These are phyloP conservation scores for Neodidymelliopsis sp. DNA, from an alignment of 2,329 filamentous ascomycete genomes.

Conservation along the genomic window DNA sequence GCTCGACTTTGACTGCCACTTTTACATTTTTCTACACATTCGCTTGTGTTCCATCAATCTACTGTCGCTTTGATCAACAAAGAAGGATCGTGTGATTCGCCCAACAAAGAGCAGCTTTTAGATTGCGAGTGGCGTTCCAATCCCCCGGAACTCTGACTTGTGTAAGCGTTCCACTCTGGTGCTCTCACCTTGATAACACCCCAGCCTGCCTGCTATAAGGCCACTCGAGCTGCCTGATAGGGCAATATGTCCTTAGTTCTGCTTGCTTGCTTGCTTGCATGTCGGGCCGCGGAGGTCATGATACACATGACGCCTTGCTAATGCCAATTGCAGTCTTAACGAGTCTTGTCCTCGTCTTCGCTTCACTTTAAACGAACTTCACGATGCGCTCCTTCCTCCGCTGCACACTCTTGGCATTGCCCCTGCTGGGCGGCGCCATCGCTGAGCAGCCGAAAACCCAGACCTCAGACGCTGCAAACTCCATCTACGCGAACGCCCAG, in stretches of 20 bases:
- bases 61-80: conserved; percentile 7
- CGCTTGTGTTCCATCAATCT: conserved; percentile 7
- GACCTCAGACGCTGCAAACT: conserved; percentile 27
- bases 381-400: conserved; percentile 44
- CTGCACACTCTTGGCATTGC: conserved; percentile 42
- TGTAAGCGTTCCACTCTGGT: conserved; percentile 16
- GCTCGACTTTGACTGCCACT: background rate
- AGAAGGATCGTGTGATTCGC: conserved; percentile 4
- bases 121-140: conserved; percentile 20
- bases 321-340: conserved; percentile 22
- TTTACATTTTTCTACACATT: conserved; percentile 10
- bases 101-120: background rate
- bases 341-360: conserved; percentile 6
- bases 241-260: conserved; percentile 9
- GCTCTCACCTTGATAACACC: background rate
- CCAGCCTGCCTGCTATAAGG: conserved; percentile 4
- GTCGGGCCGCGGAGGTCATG: background rate
- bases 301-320: conserved; percentile 26
- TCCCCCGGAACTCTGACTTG: conserved; percentile 6
- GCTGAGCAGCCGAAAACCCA: conserved; percentile 26
- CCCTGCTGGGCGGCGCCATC: conserved; percentile 35
- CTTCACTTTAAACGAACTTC: conserved; percentile 2
- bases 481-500: conserved; percentile 44
- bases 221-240: conserved; percentile 7
- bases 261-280: conserved; percentile 1